Evolutionary conservation across 1,284 basidiomycete species (phyloP).

Genomic region (Cryptococcus jaspeensis): DNA sequence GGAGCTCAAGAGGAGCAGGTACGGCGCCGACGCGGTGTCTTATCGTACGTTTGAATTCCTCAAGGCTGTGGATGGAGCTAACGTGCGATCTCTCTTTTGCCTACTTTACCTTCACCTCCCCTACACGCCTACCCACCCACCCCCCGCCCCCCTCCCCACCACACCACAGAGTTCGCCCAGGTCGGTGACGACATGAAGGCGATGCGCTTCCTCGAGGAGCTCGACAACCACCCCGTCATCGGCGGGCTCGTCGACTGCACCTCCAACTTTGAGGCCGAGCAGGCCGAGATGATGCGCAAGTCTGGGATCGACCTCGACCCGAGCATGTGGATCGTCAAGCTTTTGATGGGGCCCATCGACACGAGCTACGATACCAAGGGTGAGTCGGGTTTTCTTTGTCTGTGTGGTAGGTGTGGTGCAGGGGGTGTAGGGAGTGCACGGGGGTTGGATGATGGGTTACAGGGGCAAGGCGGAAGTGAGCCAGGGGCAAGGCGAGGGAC

Average conservation of each 20-base stretch:
- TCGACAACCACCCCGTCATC: constrained; percentile 53
- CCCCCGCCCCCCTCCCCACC: neutral
- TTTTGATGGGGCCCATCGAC: constrained; percentile 41
- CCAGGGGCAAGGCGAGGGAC: neutral
- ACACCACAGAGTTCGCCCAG: constrained; percentile 49
- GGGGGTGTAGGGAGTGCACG: too few relatives aligned
- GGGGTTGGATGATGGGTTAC: too few relatives aligned
- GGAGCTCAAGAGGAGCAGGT: constrained; percentile 47
- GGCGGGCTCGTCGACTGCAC: constrained; percentile 52
- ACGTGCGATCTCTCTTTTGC: neutral
- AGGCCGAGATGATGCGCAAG: constrained; percentile 51
- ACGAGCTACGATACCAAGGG: constrained; percentile 46
- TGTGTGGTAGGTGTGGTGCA: too few relatives aligned
- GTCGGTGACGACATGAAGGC: constrained; percentile 54
- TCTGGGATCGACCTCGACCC: constrained; percentile 40
- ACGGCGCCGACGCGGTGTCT: constrained; percentile 53
- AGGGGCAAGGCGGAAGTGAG: too few relatives aligned
- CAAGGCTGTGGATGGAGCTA: neutral
- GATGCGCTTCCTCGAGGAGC: constrained; percentile 51
- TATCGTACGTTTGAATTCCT: constrained; percentile 41
- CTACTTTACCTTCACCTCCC: neutral
- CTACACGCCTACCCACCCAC: neutral
- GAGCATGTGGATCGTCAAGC: constrained; percentile 48
- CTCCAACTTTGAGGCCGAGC: constrained; percentile 51
- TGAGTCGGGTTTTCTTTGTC: constrained; percentile 14